These are phyloP conservation scores for Hapsidospora chrysogenum DNA, from an alignment of 495 filamentous ascomycete genomes.

Conservation along the genomic window DNA sequence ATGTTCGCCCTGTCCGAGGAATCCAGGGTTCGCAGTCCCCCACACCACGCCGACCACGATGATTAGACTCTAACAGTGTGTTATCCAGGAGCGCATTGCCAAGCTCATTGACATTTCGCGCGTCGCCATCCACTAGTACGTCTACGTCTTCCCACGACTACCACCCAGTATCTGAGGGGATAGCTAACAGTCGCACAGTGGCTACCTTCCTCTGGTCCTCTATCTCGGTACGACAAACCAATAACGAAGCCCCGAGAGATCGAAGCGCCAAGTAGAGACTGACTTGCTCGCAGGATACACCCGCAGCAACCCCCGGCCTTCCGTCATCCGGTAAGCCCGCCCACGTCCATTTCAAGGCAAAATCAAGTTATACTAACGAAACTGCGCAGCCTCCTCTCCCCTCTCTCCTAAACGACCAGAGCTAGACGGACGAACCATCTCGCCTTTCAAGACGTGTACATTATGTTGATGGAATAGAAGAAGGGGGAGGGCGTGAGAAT, in stretches of 20 bases:
- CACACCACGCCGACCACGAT: background rate
- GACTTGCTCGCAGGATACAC: conserved; percentile 57
- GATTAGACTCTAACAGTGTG: conserved; percentile 1
- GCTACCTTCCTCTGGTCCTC: conserved; percentile 90
- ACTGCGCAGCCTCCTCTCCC: conserved; percentile 46
- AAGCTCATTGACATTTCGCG: conserved; percentile 88
- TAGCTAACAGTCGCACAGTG: conserved; percentile 51
- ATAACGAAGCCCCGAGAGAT: too few species aligned
- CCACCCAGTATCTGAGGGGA: too few species aligned
- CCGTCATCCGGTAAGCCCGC: conserved; percentile 69
- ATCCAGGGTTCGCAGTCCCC: conserved; percentile 51
- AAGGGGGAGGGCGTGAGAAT: too few species aligned
- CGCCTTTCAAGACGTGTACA: too few species aligned
- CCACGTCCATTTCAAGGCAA: background rate
- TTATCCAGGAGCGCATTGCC: conserved; percentile 75
- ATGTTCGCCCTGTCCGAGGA: conserved; percentile 93
- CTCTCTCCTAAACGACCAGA: conserved; percentile 34
- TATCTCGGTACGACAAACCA: conserved; percentile 80
- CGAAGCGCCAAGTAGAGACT: conserved; percentile 5
- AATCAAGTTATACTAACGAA: too few species aligned
- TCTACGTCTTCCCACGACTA: too few species aligned
- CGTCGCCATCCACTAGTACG: conserved; percentile 94
- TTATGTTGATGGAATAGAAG: too few species aligned
- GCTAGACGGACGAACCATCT: conserved; percentile 8
- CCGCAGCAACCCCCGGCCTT: conserved; percentile 76